Conservation (phyloP, 441 rosid genomes). For the Aquilaria agallochum region DNA sequence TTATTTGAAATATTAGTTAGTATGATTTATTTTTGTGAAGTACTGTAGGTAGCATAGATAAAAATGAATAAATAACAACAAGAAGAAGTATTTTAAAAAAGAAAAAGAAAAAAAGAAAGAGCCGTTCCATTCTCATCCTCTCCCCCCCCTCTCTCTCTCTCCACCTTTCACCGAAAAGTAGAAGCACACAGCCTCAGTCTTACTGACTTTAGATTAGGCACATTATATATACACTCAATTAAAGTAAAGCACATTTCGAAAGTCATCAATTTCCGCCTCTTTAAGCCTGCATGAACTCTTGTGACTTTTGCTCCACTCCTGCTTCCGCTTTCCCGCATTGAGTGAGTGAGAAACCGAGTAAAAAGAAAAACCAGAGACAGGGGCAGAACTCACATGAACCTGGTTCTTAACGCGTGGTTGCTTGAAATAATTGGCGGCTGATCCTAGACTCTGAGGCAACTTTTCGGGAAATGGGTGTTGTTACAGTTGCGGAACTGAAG, state of each 20-base stretch:
- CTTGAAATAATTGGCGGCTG: slow-evolving; percentile 12
- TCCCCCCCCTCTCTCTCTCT: slow-evolving; percentile 10
- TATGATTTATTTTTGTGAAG: too few relatives aligned
- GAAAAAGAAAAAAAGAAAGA: too few relatives aligned
- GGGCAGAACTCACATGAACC: slow-evolving; percentile 17
- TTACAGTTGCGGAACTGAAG: slow-evolving; percentile 73
- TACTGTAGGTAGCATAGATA: too few relatives aligned
- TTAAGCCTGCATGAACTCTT: slow-evolving; percentile 46
- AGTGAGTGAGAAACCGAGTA: slow-evolving; percentile 18
- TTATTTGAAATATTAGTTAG: too few relatives aligned
- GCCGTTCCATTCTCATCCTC: too few relatives aligned
- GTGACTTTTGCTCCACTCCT: slow-evolving; percentile 34
- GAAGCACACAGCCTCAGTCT: slow-evolving; percentile 41
- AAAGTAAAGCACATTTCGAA: slow-evolving; percentile 19
- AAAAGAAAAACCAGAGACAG: neutral
- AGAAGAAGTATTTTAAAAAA: too few relatives aligned
- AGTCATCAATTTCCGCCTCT: slow-evolving; percentile 26
- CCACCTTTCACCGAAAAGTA: slow-evolving; percentile 86
- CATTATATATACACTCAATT: slow-evolving; percentile 35
- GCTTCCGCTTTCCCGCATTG: slow-evolving; percentile 15
- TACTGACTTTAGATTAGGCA: slow-evolving; percentile 50
- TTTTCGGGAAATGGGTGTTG: slow-evolving; percentile 67
- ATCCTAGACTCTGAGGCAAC: slow-evolving; percentile 8
- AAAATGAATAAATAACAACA: too few relatives aligned
- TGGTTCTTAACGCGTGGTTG: slow-evolving; percentile 20